These are phyloP conservation scores for Corymbia maculata DNA, from an alignment of 345 rosid species.

Conservation along the genomic window DNA sequence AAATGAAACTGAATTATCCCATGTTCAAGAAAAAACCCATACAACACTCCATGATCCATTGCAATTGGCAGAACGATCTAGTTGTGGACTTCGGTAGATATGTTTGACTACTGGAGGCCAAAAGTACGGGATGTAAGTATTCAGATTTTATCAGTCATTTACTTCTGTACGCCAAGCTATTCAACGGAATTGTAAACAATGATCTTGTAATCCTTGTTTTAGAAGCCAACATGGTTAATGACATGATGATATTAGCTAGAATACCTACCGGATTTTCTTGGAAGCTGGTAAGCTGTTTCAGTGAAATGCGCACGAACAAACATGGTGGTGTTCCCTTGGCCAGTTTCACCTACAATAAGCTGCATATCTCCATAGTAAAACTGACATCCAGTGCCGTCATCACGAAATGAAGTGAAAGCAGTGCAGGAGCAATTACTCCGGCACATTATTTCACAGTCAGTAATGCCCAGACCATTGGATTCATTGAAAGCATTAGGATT, in stretches of 20 bases:
- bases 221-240: not conserved
- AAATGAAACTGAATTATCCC: not conserved
- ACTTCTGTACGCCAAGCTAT: not conserved
- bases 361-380: not conserved
- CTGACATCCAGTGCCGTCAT: not conserved
- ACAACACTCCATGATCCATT: not conserved
- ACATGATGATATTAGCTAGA: not conserved
- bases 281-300: not conserved
- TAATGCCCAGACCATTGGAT: not conserved
- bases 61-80: not conserved
- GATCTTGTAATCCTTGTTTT: not conserved
- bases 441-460: slow-evolving; percentile 2
- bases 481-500: not conserved
- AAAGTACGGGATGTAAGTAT: not conserved
- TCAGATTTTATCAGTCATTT: not conserved
- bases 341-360: not conserved
- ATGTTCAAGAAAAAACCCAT: not conserved
- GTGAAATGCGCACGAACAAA: not conserved
- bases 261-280: not conserved
- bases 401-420: not conserved
- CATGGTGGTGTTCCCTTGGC: not conserved
- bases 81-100: not conserved
- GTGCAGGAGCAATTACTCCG: slow-evolving; percentile 1
- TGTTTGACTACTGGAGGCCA: not conserved
- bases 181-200: not conserved